These are phyloP conservation scores for Fusarium sp. DNA, from an alignment of 2,329 filamentous ascomycete genomes.

Conservation along the genomic window DNA sequence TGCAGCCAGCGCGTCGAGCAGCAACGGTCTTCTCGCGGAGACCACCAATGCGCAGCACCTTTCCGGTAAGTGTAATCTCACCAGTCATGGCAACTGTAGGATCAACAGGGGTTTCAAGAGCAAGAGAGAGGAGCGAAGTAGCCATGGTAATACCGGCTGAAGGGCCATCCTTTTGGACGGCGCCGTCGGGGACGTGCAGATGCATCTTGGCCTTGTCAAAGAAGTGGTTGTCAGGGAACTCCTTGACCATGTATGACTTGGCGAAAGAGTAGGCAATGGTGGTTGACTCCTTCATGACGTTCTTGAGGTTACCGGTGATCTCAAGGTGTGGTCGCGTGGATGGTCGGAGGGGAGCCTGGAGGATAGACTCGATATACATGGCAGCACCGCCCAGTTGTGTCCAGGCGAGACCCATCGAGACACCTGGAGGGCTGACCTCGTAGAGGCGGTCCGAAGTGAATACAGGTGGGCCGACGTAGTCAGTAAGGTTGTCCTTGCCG, in stretches of 20 bases:
- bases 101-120: slow-evolving; percentile 79
- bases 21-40: slow-evolving; percentile 97
- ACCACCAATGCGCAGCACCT: slow-evolving; percentile 93
- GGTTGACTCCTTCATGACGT: slow-evolving; percentile 98
- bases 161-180: slow-evolving; percentile 92
- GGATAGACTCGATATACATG: slow-evolving; percentile 95
- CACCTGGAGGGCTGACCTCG: slow-evolving; percentile 90
- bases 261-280: slow-evolving; percentile 95
- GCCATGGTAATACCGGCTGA: slow-evolving; percentile 98
- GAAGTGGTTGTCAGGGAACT: slow-evolving; percentile 92
- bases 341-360: slow-evolving; percentile 82
- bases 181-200: slow-evolving; percentile 95
- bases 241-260: slow-evolving; percentile 85
- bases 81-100: slow-evolving; percentile 97
- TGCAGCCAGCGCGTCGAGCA: slow-evolving; percentile 89
- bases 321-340: slow-evolving; percentile 83
- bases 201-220: slow-evolving; percentile 96
- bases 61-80: slow-evolving; percentile 95
- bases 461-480: slow-evolving; percentile 95
- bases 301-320: slow-evolving; percentile 93
- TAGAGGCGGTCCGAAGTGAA: slow-evolving; percentile 97
- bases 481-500: slow-evolving; percentile 88
- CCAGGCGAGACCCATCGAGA: slow-evolving; percentile 98
- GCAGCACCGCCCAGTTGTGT: slow-evolving; percentile 96
- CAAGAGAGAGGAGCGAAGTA: slow-evolving; percentile 88